Percentiles rank a stretch among this genome's conserved stretches.
Evolutionary conservation across 352 stramenopile genomes (phyloP).

Genomic region (Saprolegnia diclina): DNA sequence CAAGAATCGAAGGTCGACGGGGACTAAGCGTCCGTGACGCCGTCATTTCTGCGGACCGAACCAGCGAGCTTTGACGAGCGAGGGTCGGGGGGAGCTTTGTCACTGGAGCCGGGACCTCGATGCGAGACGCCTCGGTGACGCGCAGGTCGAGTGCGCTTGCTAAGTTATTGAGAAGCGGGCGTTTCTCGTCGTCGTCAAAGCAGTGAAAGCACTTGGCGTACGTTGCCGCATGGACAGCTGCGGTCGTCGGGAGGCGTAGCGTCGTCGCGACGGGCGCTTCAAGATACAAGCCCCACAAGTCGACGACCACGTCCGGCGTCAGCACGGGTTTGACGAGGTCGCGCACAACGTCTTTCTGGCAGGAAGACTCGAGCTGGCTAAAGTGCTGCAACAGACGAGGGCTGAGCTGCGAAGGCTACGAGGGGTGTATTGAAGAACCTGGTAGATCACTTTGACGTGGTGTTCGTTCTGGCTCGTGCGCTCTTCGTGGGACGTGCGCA

Average conservation of each 20-base stretch:
- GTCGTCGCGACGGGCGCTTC: neutral
- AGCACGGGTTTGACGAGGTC: slow-evolving; percentile 18
- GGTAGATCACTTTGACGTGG: slow-evolving; percentile 9
- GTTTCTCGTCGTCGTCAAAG: slow-evolving; percentile 4
- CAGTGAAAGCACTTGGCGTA: neutral
- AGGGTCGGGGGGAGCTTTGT: neutral
- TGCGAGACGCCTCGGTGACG: neutral
- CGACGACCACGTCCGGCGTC: neutral
- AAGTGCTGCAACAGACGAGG: neutral
- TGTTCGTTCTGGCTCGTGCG: slow-evolving; percentile 7
- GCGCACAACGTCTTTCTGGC: neutral
- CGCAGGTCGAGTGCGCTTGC: slow-evolving; percentile 1
- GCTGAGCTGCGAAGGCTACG: neutral
- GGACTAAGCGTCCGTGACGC: neutral
- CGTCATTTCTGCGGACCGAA: neutral
- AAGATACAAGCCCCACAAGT: slow-evolving; percentile 12
- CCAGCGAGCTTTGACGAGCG: neutral
- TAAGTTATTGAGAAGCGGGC: neutral
- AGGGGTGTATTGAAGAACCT: neutral
- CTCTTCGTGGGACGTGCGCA: neutral
- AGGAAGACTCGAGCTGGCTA: neutral
- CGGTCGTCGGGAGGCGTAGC: neutral
- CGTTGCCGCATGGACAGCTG: neutral
- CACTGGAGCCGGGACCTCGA: no score
- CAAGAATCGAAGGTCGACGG: neutral